A percentile compares a stretch with the other conserved stretches of the same genome.
Evolutionary conservation across 2,329 filamentous ascomycete genomes (phyloP).

Genomic region (Hypomyces rosellus): DNA sequence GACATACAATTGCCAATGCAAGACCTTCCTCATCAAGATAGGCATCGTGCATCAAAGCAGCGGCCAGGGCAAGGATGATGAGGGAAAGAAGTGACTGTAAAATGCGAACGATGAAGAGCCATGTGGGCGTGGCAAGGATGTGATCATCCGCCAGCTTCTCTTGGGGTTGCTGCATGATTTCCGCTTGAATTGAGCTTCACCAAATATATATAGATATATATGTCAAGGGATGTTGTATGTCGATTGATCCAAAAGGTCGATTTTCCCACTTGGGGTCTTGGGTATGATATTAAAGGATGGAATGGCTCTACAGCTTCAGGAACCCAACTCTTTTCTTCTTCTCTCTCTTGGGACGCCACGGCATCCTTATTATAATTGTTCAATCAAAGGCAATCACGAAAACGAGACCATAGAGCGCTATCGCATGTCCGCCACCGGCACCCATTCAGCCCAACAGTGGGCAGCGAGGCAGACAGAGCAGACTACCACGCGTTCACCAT

Average conservation of each 20-base stretch:
- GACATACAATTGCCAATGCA: constrained; percentile 34
- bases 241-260: too few species aligned
- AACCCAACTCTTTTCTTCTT: not conserved
- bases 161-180: constrained; percentile 18
- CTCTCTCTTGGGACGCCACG: not conserved
- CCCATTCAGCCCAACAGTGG: constrained; percentile 6
- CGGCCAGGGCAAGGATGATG: constrained; percentile 38
- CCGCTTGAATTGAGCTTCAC: too few species aligned
- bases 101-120: constrained; percentile 36
- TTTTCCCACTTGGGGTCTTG: not conserved
- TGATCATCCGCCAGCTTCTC: constrained; percentile 11
- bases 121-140: constrained; percentile 36
- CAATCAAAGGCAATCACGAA: not conserved
- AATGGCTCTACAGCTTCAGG: not conserved
- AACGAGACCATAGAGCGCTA: not conserved
- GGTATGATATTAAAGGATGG: not conserved
- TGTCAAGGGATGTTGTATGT: too few species aligned
- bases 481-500: constrained; percentile 1
- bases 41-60: constrained; percentile 32
- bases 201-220: too few species aligned
- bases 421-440: constrained; percentile 7
- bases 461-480: constrained; percentile 14
- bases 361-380: constrained; percentile 7
- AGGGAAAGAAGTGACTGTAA: constrained; percentile 37
- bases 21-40: constrained; percentile 36